These are phyloP conservation scores for Phytophthora megakarya DNA, from an alignment of 352 stramenopile species.

Conservation along the genomic window DNA sequence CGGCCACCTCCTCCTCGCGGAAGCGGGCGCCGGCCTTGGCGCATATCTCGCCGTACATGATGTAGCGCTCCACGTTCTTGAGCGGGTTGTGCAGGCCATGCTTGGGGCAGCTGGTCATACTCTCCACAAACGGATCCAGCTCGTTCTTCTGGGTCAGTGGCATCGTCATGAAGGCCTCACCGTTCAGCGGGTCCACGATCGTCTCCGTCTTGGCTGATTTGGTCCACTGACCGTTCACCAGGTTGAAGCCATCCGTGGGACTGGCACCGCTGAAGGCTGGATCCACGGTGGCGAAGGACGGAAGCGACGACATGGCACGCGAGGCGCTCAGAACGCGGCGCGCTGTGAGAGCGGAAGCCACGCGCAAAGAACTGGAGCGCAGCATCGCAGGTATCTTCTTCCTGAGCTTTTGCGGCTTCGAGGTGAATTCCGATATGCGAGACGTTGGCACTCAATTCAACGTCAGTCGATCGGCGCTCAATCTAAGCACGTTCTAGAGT, in stretches of 20 bases:
- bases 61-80: constrained; percentile 97
- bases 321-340: constrained; percentile 30
- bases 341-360: constrained; percentile 33
- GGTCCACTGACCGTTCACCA: constrained; percentile 93
- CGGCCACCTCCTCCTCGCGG: constrained; percentile 88
- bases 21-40: constrained; percentile 85
- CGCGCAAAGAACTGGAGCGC: constrained; percentile 29
- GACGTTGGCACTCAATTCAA: constrained; percentile 12
- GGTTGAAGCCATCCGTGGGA: constrained; percentile 89
- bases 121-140: constrained; percentile 93
- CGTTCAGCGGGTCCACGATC: constrained; percentile 95
- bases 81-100: constrained; percentile 98
- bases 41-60: constrained; percentile 81
- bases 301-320: constrained; percentile 65
- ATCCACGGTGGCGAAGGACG: constrained; percentile 94
- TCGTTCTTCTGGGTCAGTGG: constrained; percentile 92
- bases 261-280: constrained; percentile 79
- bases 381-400: constrained; percentile 25
- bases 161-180: constrained; percentile 94
- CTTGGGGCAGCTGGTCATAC: constrained; percentile 93
- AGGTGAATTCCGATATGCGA: constrained; percentile 28
- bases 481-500: neutral
- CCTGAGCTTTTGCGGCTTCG: constrained; percentile 2
- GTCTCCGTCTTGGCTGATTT: constrained; percentile 67
- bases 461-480: constrained; percentile 1